A percentile compares a stretch with the other conserved stretches of the same genome.
These are phyloP conservation scores for Xerocomus amazonicus DNA, from an alignment of 1,284 basidiomycete genomes.

Conservation along the genomic window DNA sequence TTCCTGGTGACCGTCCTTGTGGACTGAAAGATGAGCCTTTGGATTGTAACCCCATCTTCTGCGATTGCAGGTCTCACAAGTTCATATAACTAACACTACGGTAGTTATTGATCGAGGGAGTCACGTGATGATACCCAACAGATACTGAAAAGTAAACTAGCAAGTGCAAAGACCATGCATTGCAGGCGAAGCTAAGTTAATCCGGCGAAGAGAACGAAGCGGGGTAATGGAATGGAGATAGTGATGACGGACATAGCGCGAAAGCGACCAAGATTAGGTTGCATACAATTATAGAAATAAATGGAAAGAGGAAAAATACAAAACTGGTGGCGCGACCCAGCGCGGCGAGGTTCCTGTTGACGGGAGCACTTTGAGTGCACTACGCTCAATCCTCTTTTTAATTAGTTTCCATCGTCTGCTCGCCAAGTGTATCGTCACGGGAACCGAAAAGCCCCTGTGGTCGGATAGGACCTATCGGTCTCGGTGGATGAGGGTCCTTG, in stretches of 20 bases:
- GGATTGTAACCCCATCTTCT: no score
- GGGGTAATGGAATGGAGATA: background rate
- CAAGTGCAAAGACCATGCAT: constrained; percentile 3
- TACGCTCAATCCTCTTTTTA: constrained; percentile 6
- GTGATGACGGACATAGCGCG: background rate
- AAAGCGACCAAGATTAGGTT: constrained; percentile 14
- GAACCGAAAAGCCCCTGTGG: constrained; percentile 8
- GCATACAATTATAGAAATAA: constrained; percentile 13
- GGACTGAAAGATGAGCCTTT: no score
- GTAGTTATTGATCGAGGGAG: no score
- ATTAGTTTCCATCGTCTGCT: constrained; percentile 23
- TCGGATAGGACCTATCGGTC: constrained; percentile 9
- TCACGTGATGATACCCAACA: no score
- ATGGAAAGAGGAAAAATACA: constrained; percentile 1
- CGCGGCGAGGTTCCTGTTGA: constrained; percentile 6
- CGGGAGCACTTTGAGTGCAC: constrained; percentile 13
- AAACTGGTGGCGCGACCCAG: constrained; percentile 11
- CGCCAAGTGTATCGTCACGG: constrained; percentile 11
- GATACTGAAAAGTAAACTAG: no score
- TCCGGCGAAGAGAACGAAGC: background rate
- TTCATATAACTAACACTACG: no score
- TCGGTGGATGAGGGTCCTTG: constrained; percentile 2
- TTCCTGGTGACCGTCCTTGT: no score
- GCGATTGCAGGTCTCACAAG: no score
- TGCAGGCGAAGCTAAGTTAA: background rate